A percentile compares a stretch with the other conserved stretches of the same genome.
These are phyloP conservation scores for Solanum chmielewskii DNA, from an alignment of 257 asterid genomes.

Conservation along the genomic window DNA sequence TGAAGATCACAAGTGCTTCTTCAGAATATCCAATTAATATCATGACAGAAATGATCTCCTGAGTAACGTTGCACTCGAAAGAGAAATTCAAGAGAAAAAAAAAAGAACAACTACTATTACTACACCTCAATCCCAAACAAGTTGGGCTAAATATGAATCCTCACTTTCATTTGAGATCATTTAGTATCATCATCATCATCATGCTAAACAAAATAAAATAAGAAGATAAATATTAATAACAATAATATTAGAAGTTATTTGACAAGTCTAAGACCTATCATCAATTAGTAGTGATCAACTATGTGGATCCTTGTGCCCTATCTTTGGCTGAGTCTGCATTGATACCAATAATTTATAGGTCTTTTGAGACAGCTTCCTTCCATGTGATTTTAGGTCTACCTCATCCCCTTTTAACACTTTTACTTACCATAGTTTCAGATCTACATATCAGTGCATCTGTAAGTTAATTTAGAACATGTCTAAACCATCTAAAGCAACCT, in stretches of 20 bases:
- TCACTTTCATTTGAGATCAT: neutral
- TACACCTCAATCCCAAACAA: neutral
- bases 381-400: neutral
- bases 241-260: neutral
- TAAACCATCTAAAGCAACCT: neutral
- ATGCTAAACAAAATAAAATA: neutral
- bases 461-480: neutral
- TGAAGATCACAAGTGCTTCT: neutral
- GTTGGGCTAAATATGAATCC: neutral
- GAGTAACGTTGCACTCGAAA: neutral
- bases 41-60: neutral
- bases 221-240: neutral
- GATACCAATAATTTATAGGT: neutral
- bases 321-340: neutral
- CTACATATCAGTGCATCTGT: neutral
- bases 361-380: neutral
- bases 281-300: neutral
- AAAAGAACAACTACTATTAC: neutral
- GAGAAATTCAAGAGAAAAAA: neutral
- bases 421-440: neutral
- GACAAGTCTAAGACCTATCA: neutral
- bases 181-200: neutral
- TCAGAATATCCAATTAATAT: neutral
- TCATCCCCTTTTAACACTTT: neutral
- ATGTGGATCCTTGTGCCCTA: neutral